Conservation (phyloP, 306 rosid species). For the Mimosa pudica region DNA sequence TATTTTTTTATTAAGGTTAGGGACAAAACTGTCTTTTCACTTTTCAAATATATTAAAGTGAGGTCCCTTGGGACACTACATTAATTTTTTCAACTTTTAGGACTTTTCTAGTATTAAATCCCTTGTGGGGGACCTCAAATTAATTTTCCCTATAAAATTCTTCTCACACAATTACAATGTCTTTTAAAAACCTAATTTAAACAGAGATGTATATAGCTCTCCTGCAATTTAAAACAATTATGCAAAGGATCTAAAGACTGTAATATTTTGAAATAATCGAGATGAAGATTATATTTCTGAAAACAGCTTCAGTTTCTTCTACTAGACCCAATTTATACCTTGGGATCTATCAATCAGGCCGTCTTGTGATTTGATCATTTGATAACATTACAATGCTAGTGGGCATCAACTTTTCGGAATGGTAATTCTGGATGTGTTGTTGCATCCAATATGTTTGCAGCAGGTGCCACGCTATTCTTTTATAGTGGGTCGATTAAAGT, state of each 20-base stretch:
- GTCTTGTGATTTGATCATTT: too few species aligned
- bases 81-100: too few species aligned
- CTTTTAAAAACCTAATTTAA: too few species aligned
- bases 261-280: neutral
- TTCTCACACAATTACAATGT: too few species aligned
- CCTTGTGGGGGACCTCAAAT: too few species aligned
- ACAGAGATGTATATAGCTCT: neutral
- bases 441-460: slow-evolving; percentile 46
- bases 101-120: too few species aligned
- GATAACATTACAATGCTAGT: too few species aligned
- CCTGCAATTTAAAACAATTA: neutral
- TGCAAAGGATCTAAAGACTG: neutral
- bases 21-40: too few species aligned
- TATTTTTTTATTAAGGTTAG: too few species aligned
- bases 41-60: too few species aligned
- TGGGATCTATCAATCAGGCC: neutral
- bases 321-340: neutral
- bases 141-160: too few species aligned
- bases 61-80: too few species aligned
- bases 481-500: neutral
- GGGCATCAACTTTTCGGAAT: neutral
- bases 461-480: slow-evolving; percentile 2
- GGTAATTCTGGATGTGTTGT: neutral
- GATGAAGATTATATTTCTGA: neutral
- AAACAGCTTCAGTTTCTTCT: neutral